Base-by-base conservation (phyloP, 2,329 filamentous ascomycete genomes). In the Sphaerostilbella broomeana region DNA sequence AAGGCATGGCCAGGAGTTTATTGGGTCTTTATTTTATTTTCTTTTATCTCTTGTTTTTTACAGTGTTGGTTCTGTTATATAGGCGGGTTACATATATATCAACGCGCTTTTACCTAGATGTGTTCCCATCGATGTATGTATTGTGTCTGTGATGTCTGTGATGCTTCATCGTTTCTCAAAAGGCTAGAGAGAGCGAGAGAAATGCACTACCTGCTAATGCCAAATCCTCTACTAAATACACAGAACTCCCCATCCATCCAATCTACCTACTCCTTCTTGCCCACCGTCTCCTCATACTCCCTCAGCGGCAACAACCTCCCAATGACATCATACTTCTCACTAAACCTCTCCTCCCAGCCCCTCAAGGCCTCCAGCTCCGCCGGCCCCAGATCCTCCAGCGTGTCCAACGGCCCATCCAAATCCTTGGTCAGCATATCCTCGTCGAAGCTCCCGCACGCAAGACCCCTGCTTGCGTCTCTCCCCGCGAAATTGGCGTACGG, bases 401-500 rank as follows among this genome's bases (percentile, higher is more conserved):
- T 77, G 59, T 95, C 88, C 47, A 95, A 67, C 30, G 87, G 86
- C 0, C 78, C 90, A 42, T 92, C 78, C 40, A 97, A 66, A 61
- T 95, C 84, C 69, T 90, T 79, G 13, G 92, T 97, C 65, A 97
- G 67, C 88, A 97, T 94, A 6, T 89, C 84, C 69, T 86, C 79
- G 59, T 95, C 92, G 61, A 98, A 97, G 67, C 86, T 94, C 43
- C 89, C 86, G 61, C 78, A 86, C 1, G 92, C 90, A 44, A 98
- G 67, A 1, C 92, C 92, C 37, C 90, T 75, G 48, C 78, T 87
- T 15, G 92, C 92, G 63, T 98, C 92, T 26, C 89, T 73, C 1
- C 92, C 92, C 1, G 92, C 92, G 58, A 98, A 98, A 68, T 97
- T 97, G 61, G 82, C 81, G 62, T 98, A 98, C 2, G 90, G 88